Base-by-base conservation (phyloP, 306 rosid genomes). In the Cicer chorassanicum region DNA sequence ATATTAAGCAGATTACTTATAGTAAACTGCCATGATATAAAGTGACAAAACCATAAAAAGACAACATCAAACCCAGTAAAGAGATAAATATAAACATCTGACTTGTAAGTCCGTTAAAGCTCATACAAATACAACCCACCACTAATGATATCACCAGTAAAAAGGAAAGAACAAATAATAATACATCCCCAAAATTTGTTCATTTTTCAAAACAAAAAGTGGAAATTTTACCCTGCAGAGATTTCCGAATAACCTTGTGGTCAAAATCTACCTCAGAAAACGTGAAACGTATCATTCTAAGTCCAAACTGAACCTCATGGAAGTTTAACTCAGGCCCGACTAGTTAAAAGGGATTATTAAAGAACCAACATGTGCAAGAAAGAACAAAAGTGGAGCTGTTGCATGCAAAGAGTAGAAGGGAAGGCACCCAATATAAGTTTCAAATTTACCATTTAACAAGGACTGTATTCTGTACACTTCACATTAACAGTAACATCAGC, bases 401-500 rank as follows among this genome's bases (percentile, higher is more conserved):
- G 6, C 67, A 38, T 38, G 45, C 67, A 36, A 61, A 61, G 10
- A 13, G 21, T 61, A 36, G 11, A 38, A 61, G 24, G 45, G 38
- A 53, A 36, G 45, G 45, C 38, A n/a, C 45, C 24, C n/a, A 38
- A 2, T 61, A 13, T 41, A 43, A 65, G 54, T 65, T 65, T 65
- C 53, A 66, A 44, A 65, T 39, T 73, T 81, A 73, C 83, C 85
- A 69, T 73, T 63, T 74, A 75, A 81, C 18, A 46, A 61, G 63
- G 21, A 68, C 38, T 63, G 60, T 56, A 68, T 72, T 68, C 63
- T 63, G 59, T 69, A 68, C 70, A 74, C 74, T 63, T 84, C 83
- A 73, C 70, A 53, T 54, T 72, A 76, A 72, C 57, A 53, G 75
- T 73, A 55, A 72, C 82, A 53, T 72, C 70, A 50, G 82, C 84